Evolutionary conservation across 2,329 filamentous ascomycete species (phyloP).

Genomic region (Seiridium unicorne): DNA sequence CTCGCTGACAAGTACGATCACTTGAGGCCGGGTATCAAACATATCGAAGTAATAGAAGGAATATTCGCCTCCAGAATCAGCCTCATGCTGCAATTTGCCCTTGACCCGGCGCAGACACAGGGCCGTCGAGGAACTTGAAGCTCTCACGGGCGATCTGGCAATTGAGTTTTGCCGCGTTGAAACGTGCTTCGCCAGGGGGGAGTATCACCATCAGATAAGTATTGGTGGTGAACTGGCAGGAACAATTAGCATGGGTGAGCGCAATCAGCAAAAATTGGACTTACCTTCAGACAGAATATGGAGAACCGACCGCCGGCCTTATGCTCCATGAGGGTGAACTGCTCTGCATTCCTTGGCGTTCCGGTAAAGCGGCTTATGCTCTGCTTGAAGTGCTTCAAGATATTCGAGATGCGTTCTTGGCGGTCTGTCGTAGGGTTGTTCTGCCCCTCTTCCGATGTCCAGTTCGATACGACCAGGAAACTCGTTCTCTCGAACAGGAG

Average conservation of each 20-base stretch:
- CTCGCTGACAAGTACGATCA: too few relatives aligned
- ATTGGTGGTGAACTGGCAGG: slow-evolving; percentile 75
- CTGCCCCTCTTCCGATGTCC: slow-evolving; percentile 72
- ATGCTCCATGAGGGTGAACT: slow-evolving; percentile 79
- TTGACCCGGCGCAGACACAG: slow-evolving; percentile 19
- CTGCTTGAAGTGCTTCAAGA: slow-evolving; percentile 98
- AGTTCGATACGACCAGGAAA: slow-evolving; percentile 93
- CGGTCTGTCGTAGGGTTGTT: slow-evolving; percentile 89
- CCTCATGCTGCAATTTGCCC: not conserved
- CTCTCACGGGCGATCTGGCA: slow-evolving; percentile 82
- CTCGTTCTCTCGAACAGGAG: slow-evolving; percentile 94
- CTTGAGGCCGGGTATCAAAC: too few relatives aligned
- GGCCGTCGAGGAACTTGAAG: slow-evolving; percentile 68
- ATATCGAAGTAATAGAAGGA: not conserved
- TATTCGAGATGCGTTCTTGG: slow-evolving; percentile 91
- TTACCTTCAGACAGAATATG: slow-evolving; percentile 79
- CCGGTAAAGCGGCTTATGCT: slow-evolving; percentile 72
- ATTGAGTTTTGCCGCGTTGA: slow-evolving; percentile 88
- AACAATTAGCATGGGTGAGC: not conserved
- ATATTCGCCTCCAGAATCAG: not conserved
- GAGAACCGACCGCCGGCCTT: slow-evolving; percentile 78
- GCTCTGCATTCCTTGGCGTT: slow-evolving; percentile 76
- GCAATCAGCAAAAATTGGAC: not conserved
- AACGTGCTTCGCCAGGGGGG: slow-evolving; percentile 85
- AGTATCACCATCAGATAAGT: slow-evolving; percentile 93